phyloP scores from a whole-genome alignment of 2,329 filamentous ascomycete species.

The Parasarocladium wereldwijsianum region DNA sequence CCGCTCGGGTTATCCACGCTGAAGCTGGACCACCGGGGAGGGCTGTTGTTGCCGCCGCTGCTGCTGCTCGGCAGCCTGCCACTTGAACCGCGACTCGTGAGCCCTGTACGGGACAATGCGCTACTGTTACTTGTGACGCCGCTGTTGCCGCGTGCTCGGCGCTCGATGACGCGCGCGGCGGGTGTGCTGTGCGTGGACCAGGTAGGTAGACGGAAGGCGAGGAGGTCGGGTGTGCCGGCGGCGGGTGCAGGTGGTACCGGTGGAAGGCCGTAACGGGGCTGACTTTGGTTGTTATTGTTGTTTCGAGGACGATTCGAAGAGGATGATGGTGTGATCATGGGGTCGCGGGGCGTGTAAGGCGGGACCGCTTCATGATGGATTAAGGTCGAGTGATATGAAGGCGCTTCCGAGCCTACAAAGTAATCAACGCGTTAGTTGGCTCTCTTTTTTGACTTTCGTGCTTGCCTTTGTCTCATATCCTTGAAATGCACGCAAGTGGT shows the following conservation, averaged over 20 bases:
- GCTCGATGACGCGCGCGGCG: conserved; percentile 43
- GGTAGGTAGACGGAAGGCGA: conserved; percentile 40
- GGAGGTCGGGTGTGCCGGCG: conserved; percentile 26
- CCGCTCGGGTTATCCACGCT: too few species aligned
- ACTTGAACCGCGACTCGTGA: too few species aligned
- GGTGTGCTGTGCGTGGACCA: conserved; percentile 43
- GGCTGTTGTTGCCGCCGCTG: neutral
- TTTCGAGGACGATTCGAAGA: neutral
- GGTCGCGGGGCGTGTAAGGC: conserved; percentile 29
- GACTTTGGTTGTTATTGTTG: conserved; percentile 5
- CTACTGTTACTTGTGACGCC: too few species aligned
- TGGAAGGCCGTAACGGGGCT: conserved; percentile 27
- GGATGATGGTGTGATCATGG: neutral
- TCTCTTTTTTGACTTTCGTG: neutral
- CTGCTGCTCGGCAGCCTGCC: neutral
- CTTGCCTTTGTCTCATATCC: too few species aligned
- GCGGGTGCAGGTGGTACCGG: conserved; percentile 28
- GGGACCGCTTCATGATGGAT: conserved; percentile 32
- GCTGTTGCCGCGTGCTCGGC: conserved; percentile 34
- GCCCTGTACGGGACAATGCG: too few species aligned
- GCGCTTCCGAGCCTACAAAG: conserved; percentile 42
- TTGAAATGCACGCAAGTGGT: conserved; percentile 10
- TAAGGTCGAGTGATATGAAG: conserved; percentile 45
- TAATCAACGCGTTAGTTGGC: neutral
- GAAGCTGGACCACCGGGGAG: neutral